Conservation (phyloP, 805 yeast genomes). For the Alloascoidea hylecoeti region DNA sequence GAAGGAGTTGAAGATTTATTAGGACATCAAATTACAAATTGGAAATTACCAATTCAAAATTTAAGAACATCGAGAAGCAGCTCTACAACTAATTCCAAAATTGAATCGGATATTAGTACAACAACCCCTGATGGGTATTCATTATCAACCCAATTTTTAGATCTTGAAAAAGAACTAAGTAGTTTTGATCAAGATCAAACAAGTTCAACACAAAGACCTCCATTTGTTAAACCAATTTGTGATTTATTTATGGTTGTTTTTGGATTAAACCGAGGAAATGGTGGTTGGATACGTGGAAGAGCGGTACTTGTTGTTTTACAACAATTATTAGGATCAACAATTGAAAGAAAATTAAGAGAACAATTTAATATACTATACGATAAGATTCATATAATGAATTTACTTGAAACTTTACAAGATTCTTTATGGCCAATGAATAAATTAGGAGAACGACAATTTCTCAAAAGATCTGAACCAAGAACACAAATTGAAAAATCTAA, state of each 20-base stretch:
- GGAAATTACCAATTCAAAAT: neutral
- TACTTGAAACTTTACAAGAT: constrained; percentile 17
- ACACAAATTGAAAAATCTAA: constrained; percentile 34
- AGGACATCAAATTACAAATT: neutral
- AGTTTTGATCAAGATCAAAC: constrained; percentile 28
- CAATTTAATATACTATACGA: constrained; percentile 24
- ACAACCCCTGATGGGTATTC: constrained; percentile 4
- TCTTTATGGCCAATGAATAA: constrained; percentile 14
- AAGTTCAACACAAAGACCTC: constrained; percentile 8
- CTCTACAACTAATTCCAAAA: neutral
- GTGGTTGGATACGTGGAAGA: constrained; percentile 67
- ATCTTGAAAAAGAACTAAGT: constrained; percentile 27
- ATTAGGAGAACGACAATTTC: constrained; percentile 6
- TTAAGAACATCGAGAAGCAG: neutral
- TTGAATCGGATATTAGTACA: constrained; percentile 6
- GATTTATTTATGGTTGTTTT: constrained; percentile 62
- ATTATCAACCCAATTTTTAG: constrained; percentile 2
- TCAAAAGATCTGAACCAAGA: constrained; percentile 18
- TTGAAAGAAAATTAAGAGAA: constrained; percentile 52
- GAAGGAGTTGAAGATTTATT: constrained; percentile 3
- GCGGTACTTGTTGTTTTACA: constrained; percentile 73
- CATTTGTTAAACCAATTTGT: constrained; percentile 72
- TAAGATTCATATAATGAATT: constrained; percentile 30
- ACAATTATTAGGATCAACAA: constrained; percentile 77
- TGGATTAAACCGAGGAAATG: constrained; percentile 44